Conservation (phyloP, 371 early-diverging fungal genomes). For the Rhizopus arrhizus region DNA sequence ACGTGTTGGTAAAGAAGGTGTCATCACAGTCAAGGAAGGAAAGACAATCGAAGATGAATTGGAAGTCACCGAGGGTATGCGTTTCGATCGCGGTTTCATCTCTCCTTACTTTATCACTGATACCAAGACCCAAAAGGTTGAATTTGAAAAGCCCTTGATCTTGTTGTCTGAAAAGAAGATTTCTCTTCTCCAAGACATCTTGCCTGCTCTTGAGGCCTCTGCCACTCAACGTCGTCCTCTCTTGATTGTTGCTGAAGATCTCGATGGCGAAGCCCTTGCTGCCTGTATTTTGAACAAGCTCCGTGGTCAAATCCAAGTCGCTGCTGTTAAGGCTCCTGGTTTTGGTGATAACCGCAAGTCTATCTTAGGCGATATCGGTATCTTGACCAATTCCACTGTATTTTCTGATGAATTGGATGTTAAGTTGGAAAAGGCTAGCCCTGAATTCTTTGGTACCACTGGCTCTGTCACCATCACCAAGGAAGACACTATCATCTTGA, state of each 20-base stretch:
- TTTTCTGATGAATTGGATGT: constrained; percentile 94
- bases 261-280: constrained; percentile 98
- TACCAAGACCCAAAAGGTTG: constrained; percentile 95
- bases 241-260: constrained; percentile 95
- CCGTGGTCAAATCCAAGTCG: constrained; percentile 95
- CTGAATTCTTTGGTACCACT: constrained; percentile 88
- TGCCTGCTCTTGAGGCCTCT: constrained; percentile 93
- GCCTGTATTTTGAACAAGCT: constrained; percentile 98
- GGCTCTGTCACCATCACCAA: constrained; percentile 91
- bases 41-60: constrained; percentile 97
- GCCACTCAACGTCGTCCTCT: constrained; percentile 95
- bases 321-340: constrained; percentile 97
- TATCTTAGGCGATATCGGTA: constrained; percentile 95
- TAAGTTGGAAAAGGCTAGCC: constrained; percentile 92
- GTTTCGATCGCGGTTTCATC: constrained; percentile 98
- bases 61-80: constrained; percentile 98
- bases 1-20: constrained; percentile 99
- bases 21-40: constrained; percentile 98
- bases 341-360: constrained; percentile 99
- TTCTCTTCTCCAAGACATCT: constrained; percentile 89
- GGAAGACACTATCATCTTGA: constrained; percentile 97
- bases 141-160: constrained; percentile 97
- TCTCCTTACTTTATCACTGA: constrained; percentile 99
- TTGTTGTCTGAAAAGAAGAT: constrained; percentile 97
- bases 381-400: constrained; percentile 92